Evolutionary conservation across 1,284 basidiomycete species (phyloP).

Genomic region (Irpex sp.): DNA sequence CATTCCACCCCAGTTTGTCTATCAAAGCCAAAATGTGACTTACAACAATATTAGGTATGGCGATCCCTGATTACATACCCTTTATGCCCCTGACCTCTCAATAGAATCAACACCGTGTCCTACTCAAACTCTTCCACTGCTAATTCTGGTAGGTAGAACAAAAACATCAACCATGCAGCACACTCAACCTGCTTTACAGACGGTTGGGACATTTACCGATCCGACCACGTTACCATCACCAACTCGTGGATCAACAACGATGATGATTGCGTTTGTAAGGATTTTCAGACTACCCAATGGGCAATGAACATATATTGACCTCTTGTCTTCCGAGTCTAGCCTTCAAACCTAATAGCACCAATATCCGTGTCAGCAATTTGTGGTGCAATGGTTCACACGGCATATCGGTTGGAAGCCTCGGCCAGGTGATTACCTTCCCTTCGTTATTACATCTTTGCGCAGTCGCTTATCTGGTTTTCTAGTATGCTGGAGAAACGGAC

Average conservation of each 20-base stretch:
- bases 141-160: conserved; percentile 27
- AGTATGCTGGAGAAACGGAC: conserved; percentile 58
- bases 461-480: conserved; percentile 33
- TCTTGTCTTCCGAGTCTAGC: conserved; percentile 17
- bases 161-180: conserved; percentile 37
- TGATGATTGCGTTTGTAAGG: conserved; percentile 53
- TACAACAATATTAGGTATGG: conserved; percentile 28
- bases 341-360: conserved; percentile 67
- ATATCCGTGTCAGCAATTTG: conserved; percentile 55
- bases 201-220: conserved; percentile 64
- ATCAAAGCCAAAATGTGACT: conserved; percentile 29
- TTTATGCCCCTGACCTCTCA: neutral
- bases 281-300: neutral
- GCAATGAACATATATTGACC: neutral
- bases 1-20: conserved; percentile 24
- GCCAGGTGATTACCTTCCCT: conserved; percentile 20
- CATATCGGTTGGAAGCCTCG: conserved; percentile 53
- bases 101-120: conserved; percentile 25
- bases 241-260: conserved; percentile 57
- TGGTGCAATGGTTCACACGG: conserved; percentile 61
- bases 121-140: conserved; percentile 26
- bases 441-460: conserved; percentile 1
- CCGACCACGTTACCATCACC: conserved; percentile 44
- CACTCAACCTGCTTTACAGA: conserved; percentile 35
- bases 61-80: neutral